Percentiles rank a stretch among this genome's conserved stretches.
Conservation (phyloP, 306 rosid species). For the Begonia masoniana region DNA sequence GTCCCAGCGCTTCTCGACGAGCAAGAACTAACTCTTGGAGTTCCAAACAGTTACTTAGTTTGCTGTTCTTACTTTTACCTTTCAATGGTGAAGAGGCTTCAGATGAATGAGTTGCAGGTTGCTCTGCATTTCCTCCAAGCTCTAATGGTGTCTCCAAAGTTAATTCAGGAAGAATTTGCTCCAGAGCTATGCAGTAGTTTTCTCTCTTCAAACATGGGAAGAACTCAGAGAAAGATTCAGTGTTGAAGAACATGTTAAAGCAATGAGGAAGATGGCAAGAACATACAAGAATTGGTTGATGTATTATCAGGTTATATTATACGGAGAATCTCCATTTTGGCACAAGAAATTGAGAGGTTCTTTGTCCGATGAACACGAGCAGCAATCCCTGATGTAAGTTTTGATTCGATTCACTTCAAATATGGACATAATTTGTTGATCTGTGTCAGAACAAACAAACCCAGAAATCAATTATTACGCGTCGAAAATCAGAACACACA, state of each 20-base stretch:
- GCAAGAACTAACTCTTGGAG: conserved; percentile 43
- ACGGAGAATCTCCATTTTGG: conserved; percentile 45
- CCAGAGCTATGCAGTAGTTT: conserved; percentile 35
- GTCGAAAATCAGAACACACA: too few relatives aligned
- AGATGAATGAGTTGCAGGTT: conserved; percentile 65
- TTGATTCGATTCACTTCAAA: neutral
- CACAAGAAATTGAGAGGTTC: conserved; percentile 19
- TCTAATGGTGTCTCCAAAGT: conserved; percentile 45
- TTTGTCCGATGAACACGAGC: conserved; percentile 14
- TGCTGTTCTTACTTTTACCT: conserved; percentile 71
- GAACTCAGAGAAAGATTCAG: conserved; percentile 10
- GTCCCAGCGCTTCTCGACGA: conserved; percentile 68
- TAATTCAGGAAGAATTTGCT: conserved; percentile 49
- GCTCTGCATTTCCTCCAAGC: conserved; percentile 75
- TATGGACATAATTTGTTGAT: too few relatives aligned
- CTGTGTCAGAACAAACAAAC: too few relatives aligned
- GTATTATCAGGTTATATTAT: conserved; percentile 64
- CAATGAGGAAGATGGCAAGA: conserved; percentile 41
- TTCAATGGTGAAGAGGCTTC: conserved; percentile 46
- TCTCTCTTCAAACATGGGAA: conserved; percentile 18
- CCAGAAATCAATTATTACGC: too few relatives aligned
- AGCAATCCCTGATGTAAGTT: conserved; percentile 29
- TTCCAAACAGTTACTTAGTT: conserved; percentile 38
- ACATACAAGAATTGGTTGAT: conserved; percentile 50
- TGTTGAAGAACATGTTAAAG: conserved; percentile 25